Base-by-base conservation (phyloP, 441 rosid species). In the Theobroma grandiflorum region DNA sequence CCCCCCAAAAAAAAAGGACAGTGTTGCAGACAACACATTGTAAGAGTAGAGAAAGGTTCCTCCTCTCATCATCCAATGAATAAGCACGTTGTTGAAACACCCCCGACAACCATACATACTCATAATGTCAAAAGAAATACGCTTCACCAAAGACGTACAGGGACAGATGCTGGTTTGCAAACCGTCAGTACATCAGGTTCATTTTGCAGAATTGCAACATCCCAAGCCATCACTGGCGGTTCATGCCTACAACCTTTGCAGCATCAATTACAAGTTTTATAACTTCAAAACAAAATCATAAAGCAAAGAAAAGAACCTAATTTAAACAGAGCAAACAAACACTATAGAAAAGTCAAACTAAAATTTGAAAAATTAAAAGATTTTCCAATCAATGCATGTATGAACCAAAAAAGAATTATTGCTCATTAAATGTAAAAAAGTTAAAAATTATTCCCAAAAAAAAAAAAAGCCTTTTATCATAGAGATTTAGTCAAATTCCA, bases 91-190 rank as follows among this genome's bases (percentile, higher is more conserved):
- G 15, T 61, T 9, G 15, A 37, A 52, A 62, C 6, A 74, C 26
- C 64, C 31, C 18, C 42, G 64, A 71, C 40, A 45, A 57, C 22
- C 8, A 57, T 26, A 42, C 22, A 31, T 42, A 59, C 61, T 55
- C 33, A 18, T 10, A 63, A 75, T 15, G 40, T 33, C 37, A 43
- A 38, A 63, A 40, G 77, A 57, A 26, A 20, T 38, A n/a, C 0
- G 5, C n/a, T 40, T 74, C 12, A 65, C 49, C 6, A 37, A 33
- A 49, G 66, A 85, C 99, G 91, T 87, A 97, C 97, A 68, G 98
- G 99, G 73, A 93, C 85, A 73, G 93, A 87, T 42, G 99, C 90
- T 31, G 99, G 99, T 85, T 97, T 95, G 84, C 92, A 95, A 80
- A 97, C 89, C 61, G 96, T 91, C 72, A 95, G 85, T 63, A 95